Evolutionary conservation across 306 rosid genomes (phyloP).

Genomic region (Trichosanthes truncata): DNA sequence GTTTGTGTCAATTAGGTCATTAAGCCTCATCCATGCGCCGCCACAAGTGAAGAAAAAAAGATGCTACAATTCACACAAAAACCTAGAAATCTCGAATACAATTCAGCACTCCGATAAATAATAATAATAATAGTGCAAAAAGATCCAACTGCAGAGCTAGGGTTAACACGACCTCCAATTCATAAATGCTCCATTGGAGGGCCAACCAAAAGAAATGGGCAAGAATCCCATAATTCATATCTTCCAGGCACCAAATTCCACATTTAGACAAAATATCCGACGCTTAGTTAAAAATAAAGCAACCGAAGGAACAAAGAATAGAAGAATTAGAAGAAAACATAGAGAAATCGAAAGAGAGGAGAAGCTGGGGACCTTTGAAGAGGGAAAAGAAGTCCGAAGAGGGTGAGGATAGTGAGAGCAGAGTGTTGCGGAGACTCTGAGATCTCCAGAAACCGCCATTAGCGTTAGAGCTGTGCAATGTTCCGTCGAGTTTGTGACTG

Average conservation of each 20-base stretch:
- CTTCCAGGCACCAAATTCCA: neutral
- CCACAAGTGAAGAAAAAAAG: neutral
- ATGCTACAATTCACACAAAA: neutral
- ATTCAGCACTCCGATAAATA: neutral
- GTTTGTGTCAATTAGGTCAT: neutral
- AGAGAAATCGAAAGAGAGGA: neutral
- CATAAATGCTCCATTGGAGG: neutral
- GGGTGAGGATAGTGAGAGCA: slow-evolving; percentile 43
- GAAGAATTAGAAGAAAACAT: neutral
- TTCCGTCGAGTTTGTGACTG: neutral
- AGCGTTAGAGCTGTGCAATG: neutral
- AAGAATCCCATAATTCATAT: neutral
- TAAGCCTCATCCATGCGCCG: neutral
- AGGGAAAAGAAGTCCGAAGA: slow-evolving; percentile 33
- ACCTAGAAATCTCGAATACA: neutral
- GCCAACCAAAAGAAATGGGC: neutral
- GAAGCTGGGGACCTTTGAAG: slow-evolving; percentile 45
- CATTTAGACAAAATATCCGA: neutral
- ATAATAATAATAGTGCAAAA: neutral
- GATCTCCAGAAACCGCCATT: slow-evolving; percentile 68
- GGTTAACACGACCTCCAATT: neutral
- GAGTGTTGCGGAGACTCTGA: slow-evolving; percentile 61
- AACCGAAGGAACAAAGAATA: neutral
- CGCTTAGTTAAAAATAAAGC: neutral
- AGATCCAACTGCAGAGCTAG: neutral